phyloP scores from a whole-genome alignment of 352 stramenopile genomes.

The Globisporangium polare region DNA sequence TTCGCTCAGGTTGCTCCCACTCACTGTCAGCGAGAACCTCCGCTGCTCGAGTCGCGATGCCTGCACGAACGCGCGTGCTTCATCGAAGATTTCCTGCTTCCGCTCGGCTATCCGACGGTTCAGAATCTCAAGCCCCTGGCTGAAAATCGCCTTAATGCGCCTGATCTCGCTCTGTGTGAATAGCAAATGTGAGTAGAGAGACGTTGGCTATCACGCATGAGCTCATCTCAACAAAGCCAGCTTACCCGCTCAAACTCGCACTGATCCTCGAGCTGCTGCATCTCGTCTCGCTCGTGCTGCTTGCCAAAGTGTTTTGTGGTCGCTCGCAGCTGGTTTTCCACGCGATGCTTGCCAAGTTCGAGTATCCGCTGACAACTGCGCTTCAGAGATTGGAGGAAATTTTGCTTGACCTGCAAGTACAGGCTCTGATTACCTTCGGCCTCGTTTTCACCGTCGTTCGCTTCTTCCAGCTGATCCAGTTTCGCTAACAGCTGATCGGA shows the following conservation, averaged over 20 bases:
- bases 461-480: conserved; percentile 9
- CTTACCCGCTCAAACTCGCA: conserved; percentile 19
- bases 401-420: neutral
- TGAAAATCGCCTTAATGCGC: conserved; percentile 6
- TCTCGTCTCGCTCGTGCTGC: conserved; percentile 9
- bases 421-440: neutral
- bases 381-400: neutral
- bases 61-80: conserved; percentile 12
- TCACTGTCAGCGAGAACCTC: conserved; percentile 6
- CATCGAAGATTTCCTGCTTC: conserved; percentile 6
- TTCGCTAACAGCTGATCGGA: conserved; percentile 2
- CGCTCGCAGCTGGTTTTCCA: conserved; percentile 6
- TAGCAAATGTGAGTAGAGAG: neutral
- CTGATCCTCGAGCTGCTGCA: conserved; percentile 4
- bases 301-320: neutral
- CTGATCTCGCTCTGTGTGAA: conserved; percentile 9
- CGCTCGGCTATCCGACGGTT: neutral
- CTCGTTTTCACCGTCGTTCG: neutral
- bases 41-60: conserved; percentile 6
- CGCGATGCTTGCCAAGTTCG: conserved; percentile 6
- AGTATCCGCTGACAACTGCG: conserved; percentile 9
- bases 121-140: conserved; percentile 6
- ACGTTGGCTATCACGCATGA: neutral
- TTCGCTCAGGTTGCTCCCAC: conserved; percentile 4
- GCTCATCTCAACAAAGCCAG: too few species aligned